phyloP scores from a whole-genome alignment of 2,329 filamentous ascomycete species.

The Fusarium setosum region DNA sequence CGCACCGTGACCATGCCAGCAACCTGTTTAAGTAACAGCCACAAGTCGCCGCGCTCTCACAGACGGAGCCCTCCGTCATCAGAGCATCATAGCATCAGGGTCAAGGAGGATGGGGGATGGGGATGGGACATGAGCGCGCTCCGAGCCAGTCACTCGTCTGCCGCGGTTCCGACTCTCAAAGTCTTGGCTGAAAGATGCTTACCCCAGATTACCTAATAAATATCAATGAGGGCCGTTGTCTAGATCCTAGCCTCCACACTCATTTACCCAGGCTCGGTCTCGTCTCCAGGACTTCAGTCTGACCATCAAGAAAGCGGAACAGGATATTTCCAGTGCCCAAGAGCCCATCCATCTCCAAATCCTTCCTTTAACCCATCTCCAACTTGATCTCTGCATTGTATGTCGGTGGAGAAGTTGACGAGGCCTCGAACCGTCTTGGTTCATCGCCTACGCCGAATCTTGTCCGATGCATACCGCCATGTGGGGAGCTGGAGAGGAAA shows the following conservation, averaged over 20 bases:
- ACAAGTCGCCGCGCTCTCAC: neutral
- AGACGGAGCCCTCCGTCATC: constrained; percentile 2
- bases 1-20: constrained; percentile 17
- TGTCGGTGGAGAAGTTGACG: neutral
- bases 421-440: constrained; percentile 19
- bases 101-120: neutral
- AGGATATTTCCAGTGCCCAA: no score
- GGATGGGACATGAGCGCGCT: constrained; percentile 1
- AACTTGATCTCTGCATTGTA: neutral
- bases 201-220: constrained; percentile 28
- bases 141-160: neutral
- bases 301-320: no score
- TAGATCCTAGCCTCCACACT: neutral
- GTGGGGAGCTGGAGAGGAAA: constrained; percentile 20
- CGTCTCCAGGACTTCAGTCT: no score
- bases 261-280: neutral
- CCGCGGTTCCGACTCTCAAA: constrained; percentile 17
- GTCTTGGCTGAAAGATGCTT: constrained; percentile 1
- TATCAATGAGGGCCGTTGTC: neutral
- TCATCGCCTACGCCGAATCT: constrained; percentile 24
- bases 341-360: neutral
- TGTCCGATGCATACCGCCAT: constrained; percentile 17
- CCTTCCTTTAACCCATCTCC: no score
- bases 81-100: constrained; percentile 10
- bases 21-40: neutral